These are phyloP conservation scores for Parachaetomium inaequale DNA, from an alignment of 495 filamentous ascomycete species.

Conservation along the genomic window DNA sequence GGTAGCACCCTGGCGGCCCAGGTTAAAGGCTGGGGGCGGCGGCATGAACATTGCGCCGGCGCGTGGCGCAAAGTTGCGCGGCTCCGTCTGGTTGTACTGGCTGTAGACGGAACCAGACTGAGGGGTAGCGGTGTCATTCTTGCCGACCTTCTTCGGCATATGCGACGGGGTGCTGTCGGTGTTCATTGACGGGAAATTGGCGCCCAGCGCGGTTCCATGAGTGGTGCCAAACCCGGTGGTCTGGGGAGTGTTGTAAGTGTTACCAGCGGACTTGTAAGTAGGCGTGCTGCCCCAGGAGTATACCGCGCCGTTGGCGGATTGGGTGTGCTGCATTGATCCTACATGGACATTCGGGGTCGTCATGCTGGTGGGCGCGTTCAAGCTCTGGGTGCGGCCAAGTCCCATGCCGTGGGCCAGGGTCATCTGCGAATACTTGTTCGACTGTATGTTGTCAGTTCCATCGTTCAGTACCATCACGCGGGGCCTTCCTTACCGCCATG, in stretches of 20 bases:
- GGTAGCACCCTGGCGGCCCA: not conserved
- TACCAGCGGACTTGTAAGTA: not conserved
- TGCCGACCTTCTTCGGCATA: conserved; percentile 15
- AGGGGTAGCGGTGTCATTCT: not conserved
- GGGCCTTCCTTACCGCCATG: not conserved
- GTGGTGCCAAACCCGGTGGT: not conserved
- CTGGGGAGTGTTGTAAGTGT: not conserved
- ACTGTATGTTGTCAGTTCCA: not conserved
- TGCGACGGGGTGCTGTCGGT: conserved; percentile 12
- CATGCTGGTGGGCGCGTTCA: not conserved
- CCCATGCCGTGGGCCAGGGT: not conserved
- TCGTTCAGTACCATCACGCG: not conserved
- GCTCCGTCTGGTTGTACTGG: conserved; percentile 28
- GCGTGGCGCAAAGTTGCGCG: conserved; percentile 26
- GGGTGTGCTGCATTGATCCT: not conserved
- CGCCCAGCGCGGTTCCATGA: not conserved
- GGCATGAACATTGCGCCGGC: conserved; percentile 3
- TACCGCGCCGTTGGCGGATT: not conserved
- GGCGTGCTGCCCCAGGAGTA: conserved; percentile 5
- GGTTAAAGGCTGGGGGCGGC: conserved; percentile 16
- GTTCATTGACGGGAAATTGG: not conserved
- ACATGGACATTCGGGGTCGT: not conserved
- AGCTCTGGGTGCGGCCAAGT: not conserved
- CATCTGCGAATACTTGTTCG: not conserved
- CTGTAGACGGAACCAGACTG: not conserved